These are phyloP conservation scores for Candolleomyces aberdarensis DNA, from an alignment of 768 basidiomycete species.

Conservation along the genomic window DNA sequence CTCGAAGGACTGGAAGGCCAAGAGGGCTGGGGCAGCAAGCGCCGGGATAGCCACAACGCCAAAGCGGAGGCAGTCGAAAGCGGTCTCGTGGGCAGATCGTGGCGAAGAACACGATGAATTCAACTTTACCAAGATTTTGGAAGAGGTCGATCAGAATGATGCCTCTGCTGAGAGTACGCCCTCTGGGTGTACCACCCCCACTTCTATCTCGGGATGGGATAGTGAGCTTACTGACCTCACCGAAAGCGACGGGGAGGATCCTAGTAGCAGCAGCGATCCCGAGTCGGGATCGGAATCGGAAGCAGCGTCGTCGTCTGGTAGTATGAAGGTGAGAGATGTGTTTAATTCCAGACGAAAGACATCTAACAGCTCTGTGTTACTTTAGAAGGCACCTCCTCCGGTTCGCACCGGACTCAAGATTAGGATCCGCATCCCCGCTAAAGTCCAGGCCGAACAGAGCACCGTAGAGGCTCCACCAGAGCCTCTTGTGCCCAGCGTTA, in stretches of 20 bases:
- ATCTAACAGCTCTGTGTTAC: not conserved
- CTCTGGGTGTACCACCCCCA: not conserved
- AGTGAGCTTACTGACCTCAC: constrained; percentile 32
- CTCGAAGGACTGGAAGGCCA: constrained; percentile 6
- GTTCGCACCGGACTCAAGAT: constrained; percentile 20
- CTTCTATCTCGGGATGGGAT: constrained; percentile 24
- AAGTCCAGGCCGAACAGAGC: constrained; percentile 1
- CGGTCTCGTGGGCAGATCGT: constrained; percentile 34
- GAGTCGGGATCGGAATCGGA: not conserved
- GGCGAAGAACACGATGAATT: constrained; percentile 4
- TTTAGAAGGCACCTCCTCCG: constrained; percentile 1
- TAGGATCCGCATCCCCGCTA: constrained; percentile 31
- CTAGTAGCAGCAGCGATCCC: not conserved
- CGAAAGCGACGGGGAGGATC: constrained; percentile 17
- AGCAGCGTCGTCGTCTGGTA: no score
- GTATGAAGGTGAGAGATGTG: no score
- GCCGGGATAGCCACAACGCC: not conserved
- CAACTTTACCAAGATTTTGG: not conserved
- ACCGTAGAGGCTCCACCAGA: not conserved
- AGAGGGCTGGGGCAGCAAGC: not conserved
- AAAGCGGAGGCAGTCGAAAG: constrained; percentile 20
- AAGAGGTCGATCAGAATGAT: not conserved
- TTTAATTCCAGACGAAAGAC: no score
- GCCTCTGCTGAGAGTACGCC: not conserved
- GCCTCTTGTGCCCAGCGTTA: not conserved